Evolutionary conservation across 1,284 basidiomycete genomes (phyloP).

Genomic region (Leccinum angustisporum): DNA sequence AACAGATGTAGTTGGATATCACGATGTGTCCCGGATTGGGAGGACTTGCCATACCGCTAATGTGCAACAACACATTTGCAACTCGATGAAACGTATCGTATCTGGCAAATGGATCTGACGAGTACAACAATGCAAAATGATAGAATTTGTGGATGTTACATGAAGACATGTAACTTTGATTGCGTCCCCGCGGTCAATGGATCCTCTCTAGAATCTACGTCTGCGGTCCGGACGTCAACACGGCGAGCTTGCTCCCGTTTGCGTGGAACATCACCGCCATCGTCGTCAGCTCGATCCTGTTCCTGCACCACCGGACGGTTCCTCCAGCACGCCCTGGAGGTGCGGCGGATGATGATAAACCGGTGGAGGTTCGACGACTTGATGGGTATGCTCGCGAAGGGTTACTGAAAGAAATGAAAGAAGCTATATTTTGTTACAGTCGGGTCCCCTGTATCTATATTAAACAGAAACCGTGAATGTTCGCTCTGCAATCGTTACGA

Average conservation of each 20-base stretch:
- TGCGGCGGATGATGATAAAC: constrained; percentile 3
- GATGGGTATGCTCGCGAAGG: constrained; percentile 18
- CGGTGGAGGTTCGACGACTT: constrained; percentile 16
- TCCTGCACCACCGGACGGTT: constrained; percentile 15
- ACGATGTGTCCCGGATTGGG: too few species aligned
- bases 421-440: background rate
- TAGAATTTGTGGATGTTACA: too few species aligned
- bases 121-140: too few species aligned
- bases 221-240: constrained; percentile 10
- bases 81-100: too few species aligned
- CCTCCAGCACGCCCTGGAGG: constrained; percentile 14
- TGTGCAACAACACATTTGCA: too few species aligned
- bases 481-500: background rate
- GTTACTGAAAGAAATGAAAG: background rate
- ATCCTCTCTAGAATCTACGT: constrained; percentile 19
- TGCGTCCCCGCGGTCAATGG: too few species aligned
- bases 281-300: constrained; percentile 13
- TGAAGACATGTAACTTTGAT: too few species aligned
- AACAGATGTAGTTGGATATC: too few species aligned
- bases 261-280: constrained; percentile 18
- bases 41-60: too few species aligned
- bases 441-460: background rate
- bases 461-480: background rate
- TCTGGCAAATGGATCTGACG: too few species aligned
- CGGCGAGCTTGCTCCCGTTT: constrained; percentile 7